Evolutionary conservation across 129 eudicot genomes (phyloP).

Genomic region (Silybum marianum): DNA sequence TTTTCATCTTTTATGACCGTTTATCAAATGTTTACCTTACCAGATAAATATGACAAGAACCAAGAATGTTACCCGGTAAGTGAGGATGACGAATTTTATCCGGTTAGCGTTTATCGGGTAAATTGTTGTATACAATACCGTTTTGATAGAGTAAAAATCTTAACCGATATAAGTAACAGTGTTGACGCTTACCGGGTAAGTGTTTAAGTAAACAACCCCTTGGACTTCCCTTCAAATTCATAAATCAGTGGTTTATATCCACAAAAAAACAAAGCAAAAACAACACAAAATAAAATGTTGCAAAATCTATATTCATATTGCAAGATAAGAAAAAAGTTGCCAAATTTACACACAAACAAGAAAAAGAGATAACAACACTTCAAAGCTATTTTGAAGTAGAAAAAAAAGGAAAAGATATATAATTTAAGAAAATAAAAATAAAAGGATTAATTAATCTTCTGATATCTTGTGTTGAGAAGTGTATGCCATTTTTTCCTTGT

Average conservation of each 20-base stretch:
- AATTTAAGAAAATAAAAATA: not conserved
- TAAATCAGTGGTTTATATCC: too few species aligned
- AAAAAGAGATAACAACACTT: slow-evolving; percentile 24
- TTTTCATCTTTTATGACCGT: not conserved
- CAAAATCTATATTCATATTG: slow-evolving; percentile 44
- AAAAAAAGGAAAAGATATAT: slow-evolving; percentile 6
- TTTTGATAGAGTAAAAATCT: too few species aligned
- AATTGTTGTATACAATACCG: too few species aligned
- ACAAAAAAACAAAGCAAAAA: not conserved
- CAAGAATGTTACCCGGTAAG: too few species aligned
- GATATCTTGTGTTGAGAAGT: slow-evolving; percentile 41
- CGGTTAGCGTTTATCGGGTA: too few species aligned
- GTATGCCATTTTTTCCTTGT: slow-evolving; percentile 35
- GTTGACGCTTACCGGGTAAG: too few species aligned
- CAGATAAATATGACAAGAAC: too few species aligned
- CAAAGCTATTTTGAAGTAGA: slow-evolving; percentile 42
- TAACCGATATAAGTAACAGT: too few species aligned
- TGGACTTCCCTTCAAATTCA: too few species aligned
- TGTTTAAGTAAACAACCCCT: too few species aligned
- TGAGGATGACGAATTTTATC: too few species aligned
- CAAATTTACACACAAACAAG: slow-evolving; percentile 62
- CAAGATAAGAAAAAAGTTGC: slow-evolving; percentile 44
- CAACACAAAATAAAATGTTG: not conserved
- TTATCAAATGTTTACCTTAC: not conserved
- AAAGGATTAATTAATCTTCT: slow-evolving; percentile 20